Conservation (phyloP, 2,329 filamentous ascomycete genomes). For the Graphiopsis chlorocephala region DNA sequence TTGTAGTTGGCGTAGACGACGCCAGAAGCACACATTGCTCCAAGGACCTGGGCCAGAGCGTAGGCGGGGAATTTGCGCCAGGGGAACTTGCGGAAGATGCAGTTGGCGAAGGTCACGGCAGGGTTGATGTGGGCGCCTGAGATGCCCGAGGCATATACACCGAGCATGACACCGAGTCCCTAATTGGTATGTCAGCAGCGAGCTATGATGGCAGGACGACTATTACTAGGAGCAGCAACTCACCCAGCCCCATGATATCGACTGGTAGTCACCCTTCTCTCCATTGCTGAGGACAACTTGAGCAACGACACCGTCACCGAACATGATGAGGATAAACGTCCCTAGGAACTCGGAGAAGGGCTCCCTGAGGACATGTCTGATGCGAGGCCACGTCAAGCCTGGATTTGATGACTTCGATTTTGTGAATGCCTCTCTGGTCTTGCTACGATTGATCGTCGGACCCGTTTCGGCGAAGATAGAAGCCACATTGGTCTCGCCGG, state of each 20-base stretch:
- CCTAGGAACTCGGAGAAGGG: constrained; percentile 67
- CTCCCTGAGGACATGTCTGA: constrained; percentile 54
- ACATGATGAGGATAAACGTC: constrained; percentile 65
- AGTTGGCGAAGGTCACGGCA: constrained; percentile 69
- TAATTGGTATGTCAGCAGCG: constrained; percentile 20
- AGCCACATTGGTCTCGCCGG: constrained; percentile 10
- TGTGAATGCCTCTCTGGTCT: constrained; percentile 24
- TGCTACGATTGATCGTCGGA: constrained; percentile 29
- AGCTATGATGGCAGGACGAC: not conserved
- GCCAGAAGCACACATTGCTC: constrained; percentile 58
- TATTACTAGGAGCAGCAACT: not conserved
- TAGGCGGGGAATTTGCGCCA: constrained; percentile 69
- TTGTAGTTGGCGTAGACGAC: constrained; percentile 46
- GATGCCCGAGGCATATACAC: constrained; percentile 43
- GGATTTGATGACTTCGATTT: constrained; percentile 27
- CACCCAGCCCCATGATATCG: constrained; percentile 47
- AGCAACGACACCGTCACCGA: constrained; percentile 66
- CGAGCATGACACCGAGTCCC: constrained; percentile 66
- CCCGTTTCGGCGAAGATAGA: constrained; percentile 19
- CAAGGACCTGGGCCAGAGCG: constrained; percentile 56
- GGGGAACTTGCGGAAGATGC: constrained; percentile 61
- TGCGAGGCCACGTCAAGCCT: constrained; percentile 51
- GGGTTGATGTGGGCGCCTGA: constrained; percentile 38
- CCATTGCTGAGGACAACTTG: constrained; percentile 60
- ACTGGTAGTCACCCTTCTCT: constrained; percentile 52